Base-by-base conservation (phyloP, 1,284 basidiomycete genomes). In the Cerrena zonata region DNA sequence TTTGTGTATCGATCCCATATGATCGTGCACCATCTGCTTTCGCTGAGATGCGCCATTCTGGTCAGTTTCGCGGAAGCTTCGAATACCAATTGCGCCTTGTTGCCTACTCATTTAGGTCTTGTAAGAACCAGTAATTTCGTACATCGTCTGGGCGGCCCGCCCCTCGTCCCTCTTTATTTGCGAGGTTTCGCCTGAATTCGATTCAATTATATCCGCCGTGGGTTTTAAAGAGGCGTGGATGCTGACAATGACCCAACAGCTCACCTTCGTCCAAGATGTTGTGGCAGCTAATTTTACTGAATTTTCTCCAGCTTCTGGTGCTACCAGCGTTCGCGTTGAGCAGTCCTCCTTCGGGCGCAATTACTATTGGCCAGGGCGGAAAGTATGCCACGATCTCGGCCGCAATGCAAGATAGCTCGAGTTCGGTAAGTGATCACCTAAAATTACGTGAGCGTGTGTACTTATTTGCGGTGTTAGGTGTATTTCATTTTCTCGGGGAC, bases 401-500 rank as follows among this genome's bases (percentile, higher is more conserved):
- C 27, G 61, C 59, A 25, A 51, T 62, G 26, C 50, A 51, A 45
- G 60, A 62, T 50, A 62, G 58, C 15, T 61, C 61, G 21, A 60
- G 59, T 41, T 45, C 42, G 47, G 61, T 62, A 48, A 50, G 59
- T 52, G 15, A 40, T 24, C 11, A 15, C 49, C 21, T 34, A 18
- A 23, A 5, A 40, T 50, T 27, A 45, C 24, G 18, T 19, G n/a
- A n/a, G n/a, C n/a, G n/a, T n/a, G n/a, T n/a, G n/a, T n/a, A n/a
- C n/a, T n/a, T n/a, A n/a, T n/a, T 47, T 22, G 19, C 22, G 19
- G 12, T 45, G 25, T 2, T 63, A 69, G 50, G 65, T 70, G 4
- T 77, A 80, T 52, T 81, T 80, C 66, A 72, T 82, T 34, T 79
- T 69, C 56, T 70, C 78, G 12, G 78, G 78, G 5, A 79, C 73